These are phyloP conservation scores for Psilocybe subaeruginosa DNA, from an alignment of 768 basidiomycete species.

Conservation along the genomic window DNA sequence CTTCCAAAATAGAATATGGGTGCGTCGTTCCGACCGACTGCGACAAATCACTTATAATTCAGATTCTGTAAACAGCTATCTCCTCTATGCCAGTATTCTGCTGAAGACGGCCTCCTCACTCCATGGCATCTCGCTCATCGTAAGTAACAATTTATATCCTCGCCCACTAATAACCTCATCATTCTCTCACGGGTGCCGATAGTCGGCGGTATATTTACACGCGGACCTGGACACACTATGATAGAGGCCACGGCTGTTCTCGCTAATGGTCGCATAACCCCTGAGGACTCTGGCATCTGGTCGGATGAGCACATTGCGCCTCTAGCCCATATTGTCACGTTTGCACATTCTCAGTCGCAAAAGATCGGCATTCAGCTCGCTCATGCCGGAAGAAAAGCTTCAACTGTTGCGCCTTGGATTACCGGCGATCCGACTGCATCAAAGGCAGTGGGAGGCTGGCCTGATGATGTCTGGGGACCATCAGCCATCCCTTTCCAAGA, in stretches of 20 bases:
- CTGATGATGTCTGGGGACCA: conserved; percentile 60
- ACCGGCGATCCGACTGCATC: conserved; percentile 30
- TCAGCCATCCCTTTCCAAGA: conserved; percentile 49
- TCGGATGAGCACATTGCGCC: conserved; percentile 41
- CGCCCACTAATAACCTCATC: not conserved
- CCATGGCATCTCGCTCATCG: conserved; percentile 67
- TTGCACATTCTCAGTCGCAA: conserved; percentile 70
- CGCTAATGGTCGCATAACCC: conserved; percentile 60
- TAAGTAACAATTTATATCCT: conserved; percentile 25
- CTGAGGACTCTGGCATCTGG: conserved; percentile 67
- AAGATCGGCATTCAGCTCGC: conserved; percentile 76
- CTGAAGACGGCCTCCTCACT: conserved; percentile 51
- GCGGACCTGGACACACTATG: conserved; percentile 57
- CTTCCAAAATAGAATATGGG: conserved; percentile 59
- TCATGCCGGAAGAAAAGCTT: conserved; percentile 78
- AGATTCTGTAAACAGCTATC: conserved; percentile 38
- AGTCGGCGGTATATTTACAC: conserved; percentile 52
- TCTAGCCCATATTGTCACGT: conserved; percentile 55
- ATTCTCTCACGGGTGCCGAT: too few relatives aligned
- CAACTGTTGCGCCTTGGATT: conserved; percentile 66
- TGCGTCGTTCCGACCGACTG: conserved; percentile 18
- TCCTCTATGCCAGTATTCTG: conserved; percentile 64
- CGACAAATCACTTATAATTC: not conserved
- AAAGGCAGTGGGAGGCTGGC: conserved; percentile 51
- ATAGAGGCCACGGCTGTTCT: conserved; percentile 66